A percentile compares a stretch with the other conserved stretches of the same genome.
Evolutionary conservation across 2,329 filamentous ascomycete species (phyloP).

Genomic region (Monosporascus ibericus): DNA sequence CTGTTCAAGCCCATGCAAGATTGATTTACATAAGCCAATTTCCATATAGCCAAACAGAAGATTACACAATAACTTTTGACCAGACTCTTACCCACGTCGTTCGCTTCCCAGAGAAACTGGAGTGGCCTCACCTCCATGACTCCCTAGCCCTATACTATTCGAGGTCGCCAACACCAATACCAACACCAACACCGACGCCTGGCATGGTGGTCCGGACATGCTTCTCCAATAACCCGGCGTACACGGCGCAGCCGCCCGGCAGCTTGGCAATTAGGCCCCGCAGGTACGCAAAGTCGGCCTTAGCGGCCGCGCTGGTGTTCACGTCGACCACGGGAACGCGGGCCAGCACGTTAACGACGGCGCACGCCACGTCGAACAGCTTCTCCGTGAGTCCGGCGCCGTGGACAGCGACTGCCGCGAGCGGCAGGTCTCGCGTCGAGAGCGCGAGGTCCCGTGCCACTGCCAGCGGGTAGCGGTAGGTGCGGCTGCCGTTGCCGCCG

Average conservation of each 20-base stretch:
- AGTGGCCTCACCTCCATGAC: no score
- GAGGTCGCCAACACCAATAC: no score
- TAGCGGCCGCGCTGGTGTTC: slow-evolving; percentile 19
- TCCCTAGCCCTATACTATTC: no score
- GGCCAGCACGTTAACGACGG: slow-evolving; percentile 38
- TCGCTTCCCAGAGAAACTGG: no score
- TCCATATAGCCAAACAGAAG: no score
- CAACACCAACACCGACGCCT: not conserved
- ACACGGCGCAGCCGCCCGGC: slow-evolving; percentile 31
- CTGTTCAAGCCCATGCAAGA: no score
- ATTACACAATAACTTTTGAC: no score
- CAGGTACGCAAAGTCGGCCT: slow-evolving; percentile 33
- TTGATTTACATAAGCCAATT: no score
- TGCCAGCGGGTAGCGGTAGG: slow-evolving; percentile 37
- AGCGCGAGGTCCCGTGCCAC: slow-evolving; percentile 34
- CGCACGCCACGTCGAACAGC: slow-evolving; percentile 38
- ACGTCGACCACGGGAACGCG: slow-evolving; percentile 27
- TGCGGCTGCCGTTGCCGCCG: slow-evolving; percentile 23
- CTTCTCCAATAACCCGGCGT: slow-evolving; percentile 33
- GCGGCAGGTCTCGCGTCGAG: slow-evolving; percentile 31
- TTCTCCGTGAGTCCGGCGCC: slow-evolving; percentile 42
- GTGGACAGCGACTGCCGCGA: slow-evolving; percentile 35
- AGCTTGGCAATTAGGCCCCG: slow-evolving; percentile 30
- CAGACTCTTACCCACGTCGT: no score
- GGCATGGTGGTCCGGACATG: slow-evolving; percentile 22